phyloP scores from a whole-genome alignment of 2,329 filamentous ascomycete genomes.

The Arthroderma sp. region DNA sequence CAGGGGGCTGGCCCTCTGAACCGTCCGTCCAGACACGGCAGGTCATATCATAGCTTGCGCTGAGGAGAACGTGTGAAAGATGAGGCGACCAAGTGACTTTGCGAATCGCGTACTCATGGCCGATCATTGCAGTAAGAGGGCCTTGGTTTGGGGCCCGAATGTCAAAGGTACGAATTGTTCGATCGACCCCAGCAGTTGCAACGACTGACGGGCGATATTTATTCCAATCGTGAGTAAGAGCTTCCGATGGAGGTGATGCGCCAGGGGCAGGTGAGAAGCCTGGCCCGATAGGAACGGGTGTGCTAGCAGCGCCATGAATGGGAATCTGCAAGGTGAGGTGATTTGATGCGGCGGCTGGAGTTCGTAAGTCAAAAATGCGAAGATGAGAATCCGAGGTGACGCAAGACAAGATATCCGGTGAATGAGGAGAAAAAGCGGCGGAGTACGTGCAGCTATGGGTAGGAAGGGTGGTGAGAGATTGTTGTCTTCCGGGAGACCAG shows the following conservation, averaged over 20 bases:
- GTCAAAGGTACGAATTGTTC: slow-evolving; percentile 78
- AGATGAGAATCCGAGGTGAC: slow-evolving; percentile 83
- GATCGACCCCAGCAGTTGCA: slow-evolving; percentile 80
- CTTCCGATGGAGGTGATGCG: slow-evolving; percentile 55
- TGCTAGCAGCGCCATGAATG: slow-evolving; percentile 56
- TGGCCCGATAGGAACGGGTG: slow-evolving; percentile 26
- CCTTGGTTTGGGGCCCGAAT: slow-evolving; percentile 62
- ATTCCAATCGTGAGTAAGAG: slow-evolving; percentile 96
- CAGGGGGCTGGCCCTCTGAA: slow-evolving; percentile 26
- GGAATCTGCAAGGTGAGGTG: slow-evolving; percentile 74
- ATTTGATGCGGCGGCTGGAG: slow-evolving; percentile 72
- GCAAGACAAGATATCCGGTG: slow-evolving; percentile 69
- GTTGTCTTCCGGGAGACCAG: slow-evolving; percentile 68
- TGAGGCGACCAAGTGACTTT: slow-evolving; percentile 87
- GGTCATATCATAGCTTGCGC: slow-evolving; percentile 95
- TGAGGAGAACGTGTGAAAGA: slow-evolving; percentile 73
- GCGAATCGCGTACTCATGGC: slow-evolving; percentile 83
- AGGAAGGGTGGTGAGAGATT: slow-evolving; percentile 72
- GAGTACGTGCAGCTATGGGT: slow-evolving; percentile 91
- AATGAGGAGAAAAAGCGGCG: slow-evolving; percentile 79
- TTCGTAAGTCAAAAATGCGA: slow-evolving; percentile 81
- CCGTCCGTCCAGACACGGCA: slow-evolving; percentile 87
- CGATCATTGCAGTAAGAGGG: slow-evolving; percentile 59
- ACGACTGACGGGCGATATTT: slow-evolving; percentile 81
- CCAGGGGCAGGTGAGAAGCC: slow-evolving; percentile 22